These are phyloP conservation scores for Carpinus fangiana DNA, from an alignment of 306 rosid species.

Conservation along the genomic window DNA sequence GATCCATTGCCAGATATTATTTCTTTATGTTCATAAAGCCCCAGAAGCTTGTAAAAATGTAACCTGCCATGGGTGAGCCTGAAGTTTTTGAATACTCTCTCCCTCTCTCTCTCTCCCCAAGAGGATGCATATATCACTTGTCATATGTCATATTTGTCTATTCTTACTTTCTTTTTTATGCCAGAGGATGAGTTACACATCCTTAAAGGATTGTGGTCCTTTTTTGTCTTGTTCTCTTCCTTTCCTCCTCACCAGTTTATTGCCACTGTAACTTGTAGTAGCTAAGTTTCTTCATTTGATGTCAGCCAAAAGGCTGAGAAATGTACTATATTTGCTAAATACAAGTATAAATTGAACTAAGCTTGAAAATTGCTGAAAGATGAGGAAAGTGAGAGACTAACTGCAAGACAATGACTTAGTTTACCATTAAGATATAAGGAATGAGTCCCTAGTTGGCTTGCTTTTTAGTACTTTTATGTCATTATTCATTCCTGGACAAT, in stretches of 20 bases:
- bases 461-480: not conserved
- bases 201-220: too few relatives aligned
- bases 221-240: too few relatives aligned
- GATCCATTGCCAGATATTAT: not conserved
- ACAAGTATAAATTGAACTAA: not conserved
- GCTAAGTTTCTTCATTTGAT: not conserved
- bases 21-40: not conserved
- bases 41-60: not conserved
- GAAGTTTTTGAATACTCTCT: too few relatives aligned
- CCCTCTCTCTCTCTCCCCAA: too few relatives aligned
- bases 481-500: not conserved
- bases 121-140: too few relatives aligned
- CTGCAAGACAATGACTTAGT: too few relatives aligned
- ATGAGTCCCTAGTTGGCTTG: constrained; percentile 2
- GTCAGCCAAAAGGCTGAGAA: not conserved
- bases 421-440: not conserved
- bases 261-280: too few relatives aligned
- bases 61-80: not conserved
- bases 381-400: constrained; percentile 3
- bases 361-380: not conserved
- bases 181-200: too few relatives aligned
- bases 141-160: too few relatives aligned
- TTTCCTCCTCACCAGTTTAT: too few relatives aligned
- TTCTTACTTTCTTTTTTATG: too few relatives aligned
- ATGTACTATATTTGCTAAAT: not conserved